These are phyloP conservation scores for Saccharomyces mikatae DNA, from an alignment of 805 yeast genomes.

Conservation along the genomic window DNA sequence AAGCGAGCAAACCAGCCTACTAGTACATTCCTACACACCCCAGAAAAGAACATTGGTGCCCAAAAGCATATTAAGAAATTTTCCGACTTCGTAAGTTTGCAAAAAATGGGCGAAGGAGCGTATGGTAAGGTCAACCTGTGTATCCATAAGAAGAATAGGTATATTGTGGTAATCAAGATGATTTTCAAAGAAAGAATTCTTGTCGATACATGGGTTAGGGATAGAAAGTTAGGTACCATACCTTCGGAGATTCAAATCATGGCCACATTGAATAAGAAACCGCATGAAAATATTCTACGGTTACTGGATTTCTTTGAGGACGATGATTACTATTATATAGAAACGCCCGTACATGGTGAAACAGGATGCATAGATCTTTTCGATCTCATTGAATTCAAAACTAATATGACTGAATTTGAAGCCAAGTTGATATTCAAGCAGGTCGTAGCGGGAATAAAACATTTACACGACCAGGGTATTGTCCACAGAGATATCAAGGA, in stretches of 20 bases:
- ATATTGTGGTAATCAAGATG: slow-evolving; percentile 74
- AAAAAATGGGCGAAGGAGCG: slow-evolving; percentile 91
- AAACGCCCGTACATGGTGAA: slow-evolving; percentile 87
- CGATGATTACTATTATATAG: slow-evolving; percentile 78
- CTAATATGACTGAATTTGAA: slow-evolving; percentile 72
- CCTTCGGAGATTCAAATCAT: slow-evolving; percentile 95
- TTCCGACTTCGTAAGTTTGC: slow-evolving; percentile 59
- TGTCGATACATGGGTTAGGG: slow-evolving; percentile 97
- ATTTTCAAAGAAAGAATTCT: slow-evolving; percentile 87
- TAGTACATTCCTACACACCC: slow-evolving; percentile 14
- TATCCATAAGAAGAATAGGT: slow-evolving; percentile 52
- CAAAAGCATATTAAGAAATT: slow-evolving; percentile 64
- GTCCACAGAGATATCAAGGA: slow-evolving; percentile 94
- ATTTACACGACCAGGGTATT: slow-evolving; percentile 77
- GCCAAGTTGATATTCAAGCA: slow-evolving; percentile 73
- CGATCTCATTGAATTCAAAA: slow-evolving; percentile 81
- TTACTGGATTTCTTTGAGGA: slow-evolving; percentile 91
- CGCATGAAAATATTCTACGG: slow-evolving; percentile 82
- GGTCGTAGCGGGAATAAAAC: slow-evolving; percentile 67
- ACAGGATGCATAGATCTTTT: slow-evolving; percentile 85
- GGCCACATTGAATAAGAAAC: slow-evolving; percentile 66
- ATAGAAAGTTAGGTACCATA: slow-evolving; percentile 80
- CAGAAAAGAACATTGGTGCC: slow-evolving; percentile 45
- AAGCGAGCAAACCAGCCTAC: neutral
- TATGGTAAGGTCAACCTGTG: slow-evolving; percentile 89